Base-by-base conservation (phyloP, 495 filamentous ascomycete genomes). In the Aspergillus conjunctus region DNA sequence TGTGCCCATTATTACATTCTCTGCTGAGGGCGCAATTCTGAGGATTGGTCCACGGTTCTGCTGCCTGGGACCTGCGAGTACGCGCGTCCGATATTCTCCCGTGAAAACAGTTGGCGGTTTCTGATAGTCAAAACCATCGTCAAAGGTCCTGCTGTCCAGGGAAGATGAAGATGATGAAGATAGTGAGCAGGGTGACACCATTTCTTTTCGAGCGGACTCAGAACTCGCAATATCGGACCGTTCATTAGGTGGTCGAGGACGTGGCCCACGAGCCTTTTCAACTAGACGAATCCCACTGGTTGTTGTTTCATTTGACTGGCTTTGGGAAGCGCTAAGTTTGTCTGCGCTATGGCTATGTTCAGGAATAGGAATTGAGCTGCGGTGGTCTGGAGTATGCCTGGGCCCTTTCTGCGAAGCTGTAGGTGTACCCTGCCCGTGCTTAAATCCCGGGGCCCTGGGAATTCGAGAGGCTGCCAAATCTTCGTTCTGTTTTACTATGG, bases 1-100 rank as follows among this genome's bases (percentile, higher is more conserved):
- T 41, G 59, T 46, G 9, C 74, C 74, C 67, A 73, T 73, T 20
- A 77, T 75, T 4, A 75, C 56, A 11, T 67, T 59, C 8, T 76
- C 68, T 14, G 76, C 76, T n/a, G 69, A 72, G 2, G 65, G 41
- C 0, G 71, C 71, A 30, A 78, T 72, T 32, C 56, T 71, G 7
- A 78, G 60, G 14, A 45, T 76, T 17, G 75, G 73, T 0, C 71
- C 71, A 32, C 63, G 17, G 15, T 31, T 34, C 14, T 32, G 39
- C 18, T 43, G 46, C 12, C 31, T 54, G 9, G 48, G 32, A 18
- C 21, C 46, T 1, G 32, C 17, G 14, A 56, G 33, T 2, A 21
- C 34, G 20, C 59, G 61, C 8, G 56, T 64, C 15, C 66, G 66
- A 57, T 65, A 67, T 34, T 68, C 68, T 15, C 68, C 68, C 10